These are phyloP conservation scores for Diaporthe longicolla DNA, from an alignment of 2,329 filamentous ascomycete genomes.

Conservation along the genomic window DNA sequence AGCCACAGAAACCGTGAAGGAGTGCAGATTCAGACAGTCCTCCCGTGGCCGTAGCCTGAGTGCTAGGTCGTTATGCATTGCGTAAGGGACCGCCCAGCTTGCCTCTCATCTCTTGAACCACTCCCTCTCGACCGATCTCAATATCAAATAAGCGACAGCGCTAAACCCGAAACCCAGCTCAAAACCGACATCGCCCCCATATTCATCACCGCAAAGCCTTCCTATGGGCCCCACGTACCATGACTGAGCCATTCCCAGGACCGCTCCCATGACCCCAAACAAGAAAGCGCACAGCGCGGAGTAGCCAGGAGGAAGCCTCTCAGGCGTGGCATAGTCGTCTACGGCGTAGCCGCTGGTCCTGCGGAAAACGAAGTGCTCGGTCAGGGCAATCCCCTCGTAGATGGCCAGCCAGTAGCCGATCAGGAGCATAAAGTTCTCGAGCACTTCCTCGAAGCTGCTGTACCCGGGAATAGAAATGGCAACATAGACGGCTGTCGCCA, in stretches of 20 bases:
- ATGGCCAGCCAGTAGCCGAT: slow-evolving; percentile 83
- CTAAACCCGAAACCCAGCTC: slow-evolving; percentile 76
- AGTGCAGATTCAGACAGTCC: neutral
- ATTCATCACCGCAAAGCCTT: slow-evolving; percentile 65
- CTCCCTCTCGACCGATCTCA: slow-evolving; percentile 61
- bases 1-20: neutral
- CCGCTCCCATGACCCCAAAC: slow-evolving; percentile 75
- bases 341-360: slow-evolving; percentile 69
- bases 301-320: slow-evolving; percentile 72
- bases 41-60: neutral
- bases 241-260: slow-evolving; percentile 78
- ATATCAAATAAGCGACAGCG: slow-evolving; percentile 63
- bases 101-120: slow-evolving; percentile 52
- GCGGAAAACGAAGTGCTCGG: slow-evolving; percentile 79
- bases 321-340: slow-evolving; percentile 69
- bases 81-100: neutral
- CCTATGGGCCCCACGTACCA: slow-evolving; percentile 80
- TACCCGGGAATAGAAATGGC: slow-evolving; percentile 80
- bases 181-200: slow-evolving; percentile 66
- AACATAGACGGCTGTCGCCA: slow-evolving; percentile 75
- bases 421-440: slow-evolving; percentile 79
- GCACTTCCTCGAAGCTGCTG: slow-evolving; percentile 72
- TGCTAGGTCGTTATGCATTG: neutral
- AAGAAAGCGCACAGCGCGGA: slow-evolving; percentile 75
- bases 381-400: slow-evolving; percentile 76